A percentile compares a stretch with the other conserved stretches of the same genome.
Evolutionary conservation across 108 stramenopile species (phyloP).

Genomic region (Pseudonitzschia multistriata): DNA sequence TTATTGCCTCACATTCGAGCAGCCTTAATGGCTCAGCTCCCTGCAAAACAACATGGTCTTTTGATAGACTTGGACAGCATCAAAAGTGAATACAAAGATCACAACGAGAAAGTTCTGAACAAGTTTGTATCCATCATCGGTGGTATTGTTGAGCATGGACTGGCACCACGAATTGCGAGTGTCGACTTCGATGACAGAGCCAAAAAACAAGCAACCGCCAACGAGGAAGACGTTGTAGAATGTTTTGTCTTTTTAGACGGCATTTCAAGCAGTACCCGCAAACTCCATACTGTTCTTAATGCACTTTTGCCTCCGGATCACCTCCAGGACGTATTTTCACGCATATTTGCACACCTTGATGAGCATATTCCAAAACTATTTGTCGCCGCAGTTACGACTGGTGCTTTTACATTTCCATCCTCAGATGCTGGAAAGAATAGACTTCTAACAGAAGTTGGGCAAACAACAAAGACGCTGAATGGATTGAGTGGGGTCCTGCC

Average conservation of each 20-base stretch:
- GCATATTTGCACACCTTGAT: constrained; percentile 90
- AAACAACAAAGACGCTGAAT: constrained; percentile 67
- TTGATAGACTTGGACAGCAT: constrained; percentile 91
- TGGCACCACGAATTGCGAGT: constrained; percentile 62
- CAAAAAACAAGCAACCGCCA: constrained; percentile 21
- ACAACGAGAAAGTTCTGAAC: constrained; percentile 88
- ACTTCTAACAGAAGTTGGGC: constrained; percentile 66
- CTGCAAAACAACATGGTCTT: constrained; percentile 87
- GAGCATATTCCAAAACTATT: constrained; percentile 68
- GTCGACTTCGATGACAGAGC: constrained; percentile 77
- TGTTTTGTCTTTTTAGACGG: constrained; percentile 89
- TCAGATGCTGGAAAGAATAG: constrained; percentile 71
- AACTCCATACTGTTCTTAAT: constrained; percentile 93
- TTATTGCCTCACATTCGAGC: constrained; percentile 91
- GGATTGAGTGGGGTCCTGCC: constrained; percentile 63
- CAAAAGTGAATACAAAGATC: constrained; percentile 84
- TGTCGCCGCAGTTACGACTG: constrained; percentile 44
- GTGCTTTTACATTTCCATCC: constrained; percentile 59
- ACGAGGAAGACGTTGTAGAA: constrained; percentile 9
- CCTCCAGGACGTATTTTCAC: constrained; percentile 89
- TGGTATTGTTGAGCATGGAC: constrained; percentile 87
- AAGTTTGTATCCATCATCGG: constrained; percentile 97
- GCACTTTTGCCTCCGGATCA: constrained; percentile 87
- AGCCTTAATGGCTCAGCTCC: constrained; percentile 90
- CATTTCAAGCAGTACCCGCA: constrained; percentile 77